Base-by-base conservation (phyloP, 2,329 filamentous ascomycete species). In the Tricladium varicosporioides region DNA sequence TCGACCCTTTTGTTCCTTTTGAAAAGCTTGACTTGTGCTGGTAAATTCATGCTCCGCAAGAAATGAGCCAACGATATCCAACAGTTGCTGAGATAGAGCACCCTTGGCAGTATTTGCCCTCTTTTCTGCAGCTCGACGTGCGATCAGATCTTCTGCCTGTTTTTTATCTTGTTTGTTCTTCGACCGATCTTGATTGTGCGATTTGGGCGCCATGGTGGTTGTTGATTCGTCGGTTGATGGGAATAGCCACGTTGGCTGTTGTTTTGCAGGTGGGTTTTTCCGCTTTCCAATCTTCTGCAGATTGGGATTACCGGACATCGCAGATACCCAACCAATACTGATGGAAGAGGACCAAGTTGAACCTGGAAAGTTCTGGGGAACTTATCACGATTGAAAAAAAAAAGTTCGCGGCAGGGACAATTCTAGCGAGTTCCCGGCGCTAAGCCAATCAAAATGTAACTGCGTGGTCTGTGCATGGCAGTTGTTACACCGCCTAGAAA, bases 21-120 rank as follows among this genome's bases (percentile, higher is more conserved):
- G 76, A 67, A 91, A 87, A 5, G 83, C 80, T 58, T 78, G 75
- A 67, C 81, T 81, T 47, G 88, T 82, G 57, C 78, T 77, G 48
- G 78, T 72, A 66, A 89, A 88, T n/a, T 83, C 81, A 70, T 88
- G 80, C 47, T 86, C 80, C 44, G 79, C 78, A 50, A 92, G 78
- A 71, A 91, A 92, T 18, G 75, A 73, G 60, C 84, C 83, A 65
- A 92, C 80, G 14, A 90, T 76, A 59, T 85, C 81, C 68, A 92
- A 76, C 36, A 92, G 75, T 71, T 88, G 80, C 27, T 80, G 72
- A 4, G 87, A 80, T 22, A 83, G 78, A 48, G 75, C 70, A 27
- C 71, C 42, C 54, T 67, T 67, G 9, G 63, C 33, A 42, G 65
- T 57, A 33, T 27, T 27, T 7, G 22, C 7, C 22, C 7, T 27